Base-by-base conservation (phyloP, 495 filamentous ascomycete genomes). In the Hypoxylon cercidicola region DNA sequence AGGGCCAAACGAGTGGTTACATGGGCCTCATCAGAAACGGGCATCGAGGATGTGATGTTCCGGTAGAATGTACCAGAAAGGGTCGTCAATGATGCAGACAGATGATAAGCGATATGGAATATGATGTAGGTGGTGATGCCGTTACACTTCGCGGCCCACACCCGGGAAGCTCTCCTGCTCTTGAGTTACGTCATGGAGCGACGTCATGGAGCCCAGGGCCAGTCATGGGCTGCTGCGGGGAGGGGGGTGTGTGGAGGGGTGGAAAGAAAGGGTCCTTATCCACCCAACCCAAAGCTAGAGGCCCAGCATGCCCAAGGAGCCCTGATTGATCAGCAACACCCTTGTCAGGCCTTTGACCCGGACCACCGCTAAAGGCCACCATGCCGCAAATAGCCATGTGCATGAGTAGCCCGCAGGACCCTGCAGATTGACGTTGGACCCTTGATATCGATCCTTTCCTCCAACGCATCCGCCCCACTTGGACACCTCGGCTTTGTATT, bases 391-490 rank as follows among this genome's bases (percentile, higher is more conserved):
- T 63, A 60, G 65, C 55, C 49, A 55, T 54, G 11, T 68, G 65
- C 65, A 56, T 63, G 20, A 15, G 46, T 63, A 55, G 55, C 64
- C 59, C 61, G 62, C 68, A 73, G 65, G 71, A 61, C 71, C 71
- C 71, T 73, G 71, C 71, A 73, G 69, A 73, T 69, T 66, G 71
- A 69, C 51, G 62, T 56, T 71, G 71, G 71, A 73, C 71, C 71
- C 71, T 70, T 66, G 66, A 66, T 62, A 62, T 59, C 62, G 40
- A 59, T 55, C 59, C 49, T 48, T 37, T 54, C 39, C 51, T 46
- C 54, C 59, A 68, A 62, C 58, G 58, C 54, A 58, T 32, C 53
- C 54, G 21, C 65, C 62, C 65, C 65, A 60, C 55, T 44, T 32
- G 46, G 10, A 59, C 52, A 37, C 64, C 57, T 64, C 60, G 60